Evolutionary conservation across 164 flowering plant genomes (phyloP), one percentile per base, ranked within the genome.

Genomic region (Umbellularia californica): DNA sequence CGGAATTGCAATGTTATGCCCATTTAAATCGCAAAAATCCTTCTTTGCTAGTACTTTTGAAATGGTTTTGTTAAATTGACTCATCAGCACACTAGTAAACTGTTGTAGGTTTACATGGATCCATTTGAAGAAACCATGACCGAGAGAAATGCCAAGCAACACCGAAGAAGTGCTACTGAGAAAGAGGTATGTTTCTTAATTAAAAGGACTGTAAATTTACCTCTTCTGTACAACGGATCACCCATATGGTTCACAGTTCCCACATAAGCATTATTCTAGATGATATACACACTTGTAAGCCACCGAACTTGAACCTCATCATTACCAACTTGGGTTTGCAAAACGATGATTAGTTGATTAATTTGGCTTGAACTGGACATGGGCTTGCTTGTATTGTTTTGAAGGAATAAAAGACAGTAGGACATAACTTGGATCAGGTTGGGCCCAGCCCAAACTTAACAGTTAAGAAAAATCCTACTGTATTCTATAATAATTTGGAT

Each of bases 151-250:
- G 88, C 93, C 65, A 97, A 96, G 79, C 83, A 84, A 72, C 98
- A 94, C 81, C 84, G 98, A 85, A 88, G 97, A 85, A 94, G 92
- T 87, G 97, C 97, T 52, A 84, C 52, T 75, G 99, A 96, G 76
- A 89, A 92, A 74, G 98, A 90, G 89, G 97, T 93, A 87, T 33
- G 67, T 6, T 71, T 20, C 23, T 47, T 75, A 52, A 27, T 51
- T n/a, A 65, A 65, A 65, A 11, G 11, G 30, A 23, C 17, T 11
- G 5, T 25, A 23, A 23, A 10, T 24, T 65, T n/a, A 25, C 68
- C 30, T 23, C 7, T 58, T 58, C 5, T n/a, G 20, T 58, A n/a
- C 20, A 58, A 17, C 3, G n/a, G n/a, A 60, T 60, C 64, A 60
- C 64, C 64, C 15, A 23, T 60, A 60, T 60, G 64, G 23, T 60